Conservation (phyloP, 2,329 filamentous ascomycete genomes). For the Penicillium sp. region DNA sequence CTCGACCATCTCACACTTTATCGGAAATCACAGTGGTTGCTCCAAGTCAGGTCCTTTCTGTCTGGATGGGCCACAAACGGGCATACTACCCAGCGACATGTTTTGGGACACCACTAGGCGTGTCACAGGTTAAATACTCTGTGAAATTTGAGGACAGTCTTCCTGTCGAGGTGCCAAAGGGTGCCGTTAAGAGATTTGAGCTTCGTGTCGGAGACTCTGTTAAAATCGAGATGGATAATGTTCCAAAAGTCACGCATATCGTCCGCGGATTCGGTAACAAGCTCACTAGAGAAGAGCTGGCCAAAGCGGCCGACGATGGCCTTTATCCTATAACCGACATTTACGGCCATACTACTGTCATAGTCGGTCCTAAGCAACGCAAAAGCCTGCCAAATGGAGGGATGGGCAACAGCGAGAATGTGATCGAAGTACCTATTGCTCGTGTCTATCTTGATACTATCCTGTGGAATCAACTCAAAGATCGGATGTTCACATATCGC, state of each 20-base stretch:
- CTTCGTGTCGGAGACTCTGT: constrained; percentile 46
- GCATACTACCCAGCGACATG: constrained; percentile 62
- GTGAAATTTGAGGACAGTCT: constrained; percentile 47
- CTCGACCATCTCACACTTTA: constrained; percentile 6
- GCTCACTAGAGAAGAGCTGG: constrained; percentile 29
- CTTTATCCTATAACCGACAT: constrained; percentile 41
- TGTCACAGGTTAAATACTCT: constrained; percentile 43
- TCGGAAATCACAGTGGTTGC: constrained; percentile 32
- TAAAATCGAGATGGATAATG: constrained; percentile 45
- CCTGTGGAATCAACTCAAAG: constrained; percentile 47
- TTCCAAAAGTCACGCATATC: constrained; percentile 45
- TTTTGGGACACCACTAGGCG: constrained; percentile 45
- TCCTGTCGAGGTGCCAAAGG: constrained; percentile 40
- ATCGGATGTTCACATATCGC: constrained; percentile 37
- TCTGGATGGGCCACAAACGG: constrained; percentile 55
- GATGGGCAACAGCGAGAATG: constrained; percentile 27
- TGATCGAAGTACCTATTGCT: constrained; percentile 45
- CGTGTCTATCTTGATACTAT: constrained; percentile 48
- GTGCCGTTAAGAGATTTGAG: constrained; percentile 46
- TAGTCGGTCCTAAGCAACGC: constrained; percentile 44
- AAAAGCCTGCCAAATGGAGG: constrained; percentile 40
- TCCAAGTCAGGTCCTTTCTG: constrained; percentile 57
- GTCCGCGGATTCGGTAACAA: constrained; percentile 43
- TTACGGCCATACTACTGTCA: constrained; percentile 42
- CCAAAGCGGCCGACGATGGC: constrained; percentile 23